These are phyloP conservation scores for Mycena rosella DNA, from an alignment of 768 basidiomycete genomes.

Conservation along the genomic window DNA sequence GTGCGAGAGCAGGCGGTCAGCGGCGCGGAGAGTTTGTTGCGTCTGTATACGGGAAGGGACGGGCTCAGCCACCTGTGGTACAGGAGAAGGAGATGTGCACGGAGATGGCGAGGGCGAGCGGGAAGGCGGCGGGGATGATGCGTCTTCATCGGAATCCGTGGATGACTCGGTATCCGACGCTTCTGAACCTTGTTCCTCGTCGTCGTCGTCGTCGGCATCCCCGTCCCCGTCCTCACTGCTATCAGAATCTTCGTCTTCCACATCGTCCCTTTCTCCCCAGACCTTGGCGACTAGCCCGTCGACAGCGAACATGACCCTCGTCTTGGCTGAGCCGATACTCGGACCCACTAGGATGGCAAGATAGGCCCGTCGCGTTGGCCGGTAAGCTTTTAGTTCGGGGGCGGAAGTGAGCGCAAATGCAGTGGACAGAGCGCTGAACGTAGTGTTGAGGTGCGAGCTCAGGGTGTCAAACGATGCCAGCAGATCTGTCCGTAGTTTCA, in stretches of 20 bases:
- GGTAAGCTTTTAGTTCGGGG: background rate
- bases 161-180: conserved; percentile 17
- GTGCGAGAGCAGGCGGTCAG: conserved; percentile 25
- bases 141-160: conserved; percentile 13
- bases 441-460: conserved; percentile 79
- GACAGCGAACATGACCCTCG: conserved; percentile 71
- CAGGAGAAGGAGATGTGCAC: conserved; percentile 9
- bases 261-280: conserved; percentile 53
- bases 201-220: conserved; percentile 35
- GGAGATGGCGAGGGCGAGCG: conserved; percentile 29
- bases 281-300: conserved; percentile 71
- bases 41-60: background rate
- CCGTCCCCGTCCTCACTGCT: conserved; percentile 41
- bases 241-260: conserved; percentile 39
- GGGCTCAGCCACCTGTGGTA: background rate
- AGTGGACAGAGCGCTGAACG: conserved; percentile 79
- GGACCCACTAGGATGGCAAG: conserved; percentile 78
- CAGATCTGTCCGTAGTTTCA: conserved; percentile 73
- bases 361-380: conserved; percentile 53
- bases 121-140: conserved; percentile 28
- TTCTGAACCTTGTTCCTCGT: conserved; percentile 19
- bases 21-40: conserved; percentile 15
- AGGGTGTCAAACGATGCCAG: conserved; percentile 78
- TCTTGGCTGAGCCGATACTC: conserved; percentile 69
- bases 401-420: conserved; percentile 61